Evolutionary conservation across 352 stramenopile genomes (phyloP), one percentile per base, ranked within the genome.

Genomic region (Phytopythium litorale): DNA sequence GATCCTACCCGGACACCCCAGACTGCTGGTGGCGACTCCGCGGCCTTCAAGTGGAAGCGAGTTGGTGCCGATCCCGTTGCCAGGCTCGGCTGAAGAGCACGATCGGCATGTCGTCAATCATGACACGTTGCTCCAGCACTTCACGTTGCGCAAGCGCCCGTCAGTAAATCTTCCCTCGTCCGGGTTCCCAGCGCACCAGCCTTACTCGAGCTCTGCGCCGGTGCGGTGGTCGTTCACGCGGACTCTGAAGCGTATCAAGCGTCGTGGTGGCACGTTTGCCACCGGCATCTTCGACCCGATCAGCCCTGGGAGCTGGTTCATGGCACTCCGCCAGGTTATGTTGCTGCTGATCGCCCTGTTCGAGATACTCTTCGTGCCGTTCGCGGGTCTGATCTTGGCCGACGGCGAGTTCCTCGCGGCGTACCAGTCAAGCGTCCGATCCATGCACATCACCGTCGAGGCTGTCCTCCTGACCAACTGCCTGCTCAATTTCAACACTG

Each of bases 331-430:
- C 23, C 25, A 55, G 49, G 12, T 23, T 3, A 7, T 23, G 25
- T 7, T 55, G 0, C 23, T 55, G 13, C 23, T 55, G 4, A 25
- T 38, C 18, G 18, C 38, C 12, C 11, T 38, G 12, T 55, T 55
- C 15, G 49, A 55, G 13, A 6, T 38, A 0, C 11, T 55, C 25
- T 55, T 38, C 25, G 30, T 55, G 16, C 49, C 49, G 49, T 38
- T 55, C 18, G 25, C 25, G 25, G 49, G 49, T 13, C 49, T 55
- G 19, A 11, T 38, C 49, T 55, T 55, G 49, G 21, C 49, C 49
- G 49, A 38, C 49, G 4, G 13, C 49, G 13, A 23, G 49, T 55
- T 25, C 49, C 7, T 37, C 7, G 23, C 12, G 23, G 30, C 25
- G 23, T 33, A 25, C 25, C 23, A 55, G 49, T 33, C 25, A 13